Conservation (phyloP, 768 basidiomycete species). For the Boletus edulis region DNA sequence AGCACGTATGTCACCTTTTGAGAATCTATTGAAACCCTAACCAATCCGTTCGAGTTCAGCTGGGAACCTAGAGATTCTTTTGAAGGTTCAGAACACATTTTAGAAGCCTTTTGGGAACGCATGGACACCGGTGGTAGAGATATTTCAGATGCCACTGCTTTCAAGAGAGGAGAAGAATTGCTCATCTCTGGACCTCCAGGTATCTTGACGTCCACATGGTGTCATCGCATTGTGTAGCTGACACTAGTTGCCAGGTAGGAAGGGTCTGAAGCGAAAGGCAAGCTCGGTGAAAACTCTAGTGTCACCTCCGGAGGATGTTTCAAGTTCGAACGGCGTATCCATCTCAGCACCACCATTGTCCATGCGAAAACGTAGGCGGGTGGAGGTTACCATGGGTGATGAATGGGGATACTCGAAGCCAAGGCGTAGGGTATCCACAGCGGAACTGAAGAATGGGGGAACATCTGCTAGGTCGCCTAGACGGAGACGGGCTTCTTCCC, state of each 20-base stretch:
- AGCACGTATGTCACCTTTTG: slow-evolving; percentile 49
- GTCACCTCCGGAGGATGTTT: slow-evolving; percentile 5
- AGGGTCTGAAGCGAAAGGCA: slow-evolving; percentile 16
- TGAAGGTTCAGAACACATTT: slow-evolving; percentile 51
- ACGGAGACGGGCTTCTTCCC: slow-evolving; percentile 30
- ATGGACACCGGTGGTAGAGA: slow-evolving; percentile 42
- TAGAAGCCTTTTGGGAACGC: slow-evolving; percentile 39
- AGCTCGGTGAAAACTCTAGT: slow-evolving; percentile 7
- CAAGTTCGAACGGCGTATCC: slow-evolving; percentile 6
- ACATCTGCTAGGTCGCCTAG: slow-evolving; percentile 6
- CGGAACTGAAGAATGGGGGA: slow-evolving; percentile 3
- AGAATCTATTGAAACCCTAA: neutral
- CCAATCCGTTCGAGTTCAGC: slow-evolving; percentile 33
- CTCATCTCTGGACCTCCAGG: slow-evolving; percentile 59
- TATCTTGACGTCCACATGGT: slow-evolving; percentile 24
- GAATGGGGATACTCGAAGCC: slow-evolving; percentile 3
- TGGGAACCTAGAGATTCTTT: slow-evolving; percentile 72
- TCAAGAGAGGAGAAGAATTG: slow-evolving; percentile 54
- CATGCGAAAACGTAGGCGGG: slow-evolving; percentile 27
- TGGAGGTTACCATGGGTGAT: slow-evolving; percentile 6
- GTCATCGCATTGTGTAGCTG: neutral
- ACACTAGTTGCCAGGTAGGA: slow-evolving; percentile 18
- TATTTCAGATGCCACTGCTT: slow-evolving; percentile 43
- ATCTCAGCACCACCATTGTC: slow-evolving; percentile 19
- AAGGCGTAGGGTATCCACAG: slow-evolving; percentile 12